Base-by-base conservation (phyloP, 768 basidiomycete genomes). In the Melanogaster broomeanus region DNA sequence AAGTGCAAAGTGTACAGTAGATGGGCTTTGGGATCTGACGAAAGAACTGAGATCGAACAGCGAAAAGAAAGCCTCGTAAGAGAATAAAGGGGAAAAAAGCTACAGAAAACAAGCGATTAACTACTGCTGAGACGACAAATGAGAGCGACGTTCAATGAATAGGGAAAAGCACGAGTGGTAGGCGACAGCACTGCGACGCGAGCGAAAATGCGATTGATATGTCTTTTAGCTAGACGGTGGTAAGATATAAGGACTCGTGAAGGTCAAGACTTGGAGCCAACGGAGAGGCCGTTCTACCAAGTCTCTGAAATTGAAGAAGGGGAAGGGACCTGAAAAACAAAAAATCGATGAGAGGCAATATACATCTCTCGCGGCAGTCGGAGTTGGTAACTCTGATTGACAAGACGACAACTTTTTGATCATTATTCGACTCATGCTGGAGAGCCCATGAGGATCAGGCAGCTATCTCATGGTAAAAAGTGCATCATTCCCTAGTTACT, bases 161-260 rank as follows among this genome's bases (percentile, higher is more conserved):
- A 56, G 40, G 44, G 42, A 44, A 43, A 55, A 57, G 58, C 53
- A 55, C 54, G 49, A 49, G 45, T 48, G 46, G 45, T 48, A 45
- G 61, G 56, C 56, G 67, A 69, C 49, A 69, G 67, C 67, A 61
- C 71, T 71, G 63, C 67, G 61, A 69, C 61, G 62, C 59, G 47
- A 68, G 50, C 55, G 56, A 67, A 56, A 57, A 61, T 59, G 56
- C 45, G 53, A 59, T 51, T 42, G 59, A 61, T 49, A 56, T 59
- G 59, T 52, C 49, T 69, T 69, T n/a, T n/a, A n/a, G n/a, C n/a
- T 69, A 69, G 63, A 53, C 34, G 61, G 61, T 55, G 56, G 48
- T 69, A 69, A 69, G 67, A 62, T 68, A 67, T 53, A 54, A 57
- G 58, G 54, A 43, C 8, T 48, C 18, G 28, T 15, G 44, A 25